phyloP scores from a whole-genome alignment of 441 rosid species.

The Breynia disticha region DNA sequence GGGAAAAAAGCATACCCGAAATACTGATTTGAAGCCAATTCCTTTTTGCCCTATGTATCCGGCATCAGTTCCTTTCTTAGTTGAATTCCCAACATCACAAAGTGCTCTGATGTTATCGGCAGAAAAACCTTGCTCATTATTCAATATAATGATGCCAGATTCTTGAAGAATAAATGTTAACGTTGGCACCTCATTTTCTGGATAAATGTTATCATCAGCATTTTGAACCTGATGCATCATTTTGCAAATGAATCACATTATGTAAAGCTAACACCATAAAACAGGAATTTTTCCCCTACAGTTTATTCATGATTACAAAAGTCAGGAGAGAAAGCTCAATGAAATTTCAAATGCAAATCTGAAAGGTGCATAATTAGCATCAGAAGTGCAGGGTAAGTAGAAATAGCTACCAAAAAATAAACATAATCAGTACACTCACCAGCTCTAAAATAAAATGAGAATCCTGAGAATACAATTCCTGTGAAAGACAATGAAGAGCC shows the following conservation, averaged over 20 bases:
- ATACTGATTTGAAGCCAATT: slow-evolving; percentile 99
- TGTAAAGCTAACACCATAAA: no score
- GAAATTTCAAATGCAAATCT: no score
- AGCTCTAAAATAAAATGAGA: slow-evolving; percentile 99
- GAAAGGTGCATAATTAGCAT: no score
- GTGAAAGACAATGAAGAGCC: slow-evolving; percentile 98
- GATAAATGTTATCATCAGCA: slow-evolving; percentile 92
- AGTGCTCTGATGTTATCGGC: slow-evolving; percentile 85
- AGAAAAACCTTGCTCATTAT: slow-evolving; percentile 88
- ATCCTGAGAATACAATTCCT: slow-evolving; percentile 96
- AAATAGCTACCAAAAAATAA: background rate
- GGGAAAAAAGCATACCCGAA: slow-evolving; percentile 63
- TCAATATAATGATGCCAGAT: slow-evolving; percentile 63
- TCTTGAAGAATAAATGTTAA: slow-evolving; percentile 79
- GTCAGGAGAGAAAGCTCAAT: background rate
- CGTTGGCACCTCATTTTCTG: slow-evolving; percentile 70
- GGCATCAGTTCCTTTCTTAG: slow-evolving; percentile 70
- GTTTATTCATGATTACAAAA: background rate
- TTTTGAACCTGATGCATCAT: slow-evolving; percentile 84
- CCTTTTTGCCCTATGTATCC: slow-evolving; percentile 99
- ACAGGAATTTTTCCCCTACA: background rate
- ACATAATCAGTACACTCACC: slow-evolving; percentile 31
- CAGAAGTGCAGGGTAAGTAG: background rate
- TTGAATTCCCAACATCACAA: slow-evolving; percentile 97
- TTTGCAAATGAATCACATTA: background rate